phyloP scores from a whole-genome alignment of 1,284 basidiomycete genomes.

The Erythrobasidium hasegawianum region DNA sequence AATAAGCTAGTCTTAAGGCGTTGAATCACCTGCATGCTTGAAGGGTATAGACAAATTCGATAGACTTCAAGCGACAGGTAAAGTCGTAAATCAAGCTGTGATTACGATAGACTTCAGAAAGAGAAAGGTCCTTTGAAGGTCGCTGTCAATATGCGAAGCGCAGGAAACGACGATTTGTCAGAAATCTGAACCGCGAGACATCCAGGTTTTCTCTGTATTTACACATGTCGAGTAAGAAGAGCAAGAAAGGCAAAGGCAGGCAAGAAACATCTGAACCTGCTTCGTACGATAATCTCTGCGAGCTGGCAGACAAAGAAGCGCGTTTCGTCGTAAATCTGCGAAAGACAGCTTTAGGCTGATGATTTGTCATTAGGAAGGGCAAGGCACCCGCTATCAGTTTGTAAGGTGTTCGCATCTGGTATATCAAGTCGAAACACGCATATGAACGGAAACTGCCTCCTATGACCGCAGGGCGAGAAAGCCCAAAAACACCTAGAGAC shows the following conservation, averaged over 20 bases:
- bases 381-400: slow-evolving; percentile 3
- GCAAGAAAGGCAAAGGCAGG: background rate
- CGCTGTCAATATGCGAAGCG: no score
- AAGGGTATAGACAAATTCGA: no score
- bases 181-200: no score
- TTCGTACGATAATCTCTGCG: background rate
- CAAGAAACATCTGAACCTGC: background rate
- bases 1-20: no score
- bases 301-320: background rate
- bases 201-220: no score
- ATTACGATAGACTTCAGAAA: no score
- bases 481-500: slow-evolving; percentile 24
- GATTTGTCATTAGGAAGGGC: background rate
- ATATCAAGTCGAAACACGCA: background rate
- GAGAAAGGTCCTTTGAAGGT: no score
- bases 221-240: background rate
- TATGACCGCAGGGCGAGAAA: slow-evolving; percentile 24
- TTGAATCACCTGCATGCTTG: no score
- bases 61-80: no score
- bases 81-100: no score
- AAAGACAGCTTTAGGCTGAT: background rate
- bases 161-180: no score
- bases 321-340: background rate
- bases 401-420: background rate
- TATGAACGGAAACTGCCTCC: background rate